Evolutionary conservation across 305 asterid genomes (phyloP).

Genomic region (Fraxinus angustifolia): DNA sequence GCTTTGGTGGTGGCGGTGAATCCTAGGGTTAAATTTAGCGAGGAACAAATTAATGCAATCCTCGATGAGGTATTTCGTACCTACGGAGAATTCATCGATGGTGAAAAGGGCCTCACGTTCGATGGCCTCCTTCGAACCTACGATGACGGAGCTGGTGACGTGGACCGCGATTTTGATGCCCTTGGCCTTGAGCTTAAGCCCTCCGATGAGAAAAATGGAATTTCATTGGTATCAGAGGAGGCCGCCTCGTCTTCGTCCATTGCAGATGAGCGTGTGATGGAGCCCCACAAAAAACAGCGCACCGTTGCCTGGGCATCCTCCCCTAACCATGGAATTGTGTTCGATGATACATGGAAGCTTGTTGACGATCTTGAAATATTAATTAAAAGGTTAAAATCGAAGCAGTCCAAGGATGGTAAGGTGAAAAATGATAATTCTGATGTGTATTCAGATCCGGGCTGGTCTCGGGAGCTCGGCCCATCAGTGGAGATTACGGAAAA

Average conservation of each 20-base stretch:
- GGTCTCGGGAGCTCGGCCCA: conserved; percentile 89
- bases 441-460: conserved; percentile 81
- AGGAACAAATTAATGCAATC: conserved; percentile 83
- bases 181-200: conserved; percentile 78
- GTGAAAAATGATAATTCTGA: conserved; percentile 70
- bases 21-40: conserved; percentile 90
- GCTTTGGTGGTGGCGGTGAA: conserved; percentile 87
- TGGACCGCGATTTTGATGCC: conserved; percentile 90
- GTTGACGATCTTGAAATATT: conserved; percentile 82
- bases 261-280: conserved; percentile 69
- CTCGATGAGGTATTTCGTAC: conserved; percentile 90
- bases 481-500: conserved; percentile 61
- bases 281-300: conserved; percentile 84
- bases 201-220: conserved; percentile 46
- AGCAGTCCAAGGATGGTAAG: conserved; percentile 77
- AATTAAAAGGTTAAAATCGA: conserved; percentile 61
- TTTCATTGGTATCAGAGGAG: conserved; percentile 56
- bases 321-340: conserved; percentile 92
- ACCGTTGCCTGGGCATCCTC: conserved; percentile 97
- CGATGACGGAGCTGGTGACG: conserved; percentile 97
- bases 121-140: conserved; percentile 90
- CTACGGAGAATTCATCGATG: conserved; percentile 74
- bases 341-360: conserved; percentile 91
- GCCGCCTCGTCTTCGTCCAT: conserved; percentile 71
- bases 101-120: conserved; percentile 75